Percentiles rank a stretch among this genome's conserved stretches.
Evolutionary conservation across 2,329 filamentous ascomycete species (phyloP).

Genomic region (Calycina marina): DNA sequence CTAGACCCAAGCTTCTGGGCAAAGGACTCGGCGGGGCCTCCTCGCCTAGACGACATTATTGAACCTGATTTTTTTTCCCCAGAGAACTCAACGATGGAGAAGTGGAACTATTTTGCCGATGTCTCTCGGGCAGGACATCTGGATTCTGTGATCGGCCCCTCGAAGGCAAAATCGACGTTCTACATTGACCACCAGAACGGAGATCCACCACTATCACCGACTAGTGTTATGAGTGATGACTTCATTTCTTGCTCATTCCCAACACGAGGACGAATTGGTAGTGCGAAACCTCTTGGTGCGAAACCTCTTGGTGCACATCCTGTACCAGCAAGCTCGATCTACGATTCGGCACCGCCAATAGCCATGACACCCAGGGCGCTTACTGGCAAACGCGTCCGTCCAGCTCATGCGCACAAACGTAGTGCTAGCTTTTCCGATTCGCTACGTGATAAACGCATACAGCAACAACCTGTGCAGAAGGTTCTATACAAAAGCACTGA

Average conservation of each 20-base stretch:
- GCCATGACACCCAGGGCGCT: constrained; percentile 44
- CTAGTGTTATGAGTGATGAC: constrained; percentile 44
- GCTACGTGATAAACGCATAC: constrained; percentile 48
- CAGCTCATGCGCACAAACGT: constrained; percentile 54
- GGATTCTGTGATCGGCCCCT: constrained; percentile 30
- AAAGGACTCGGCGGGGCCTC: constrained; percentile 26
- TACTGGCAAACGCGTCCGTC: constrained; percentile 42
- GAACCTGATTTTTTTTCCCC: constrained; percentile 21
- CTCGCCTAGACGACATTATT: constrained; percentile 29
- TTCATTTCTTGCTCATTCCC: constrained; percentile 51
- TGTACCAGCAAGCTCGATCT: constrained; percentile 34
- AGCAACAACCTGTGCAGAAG: constrained; percentile 28
- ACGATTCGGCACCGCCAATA: constrained; percentile 33
- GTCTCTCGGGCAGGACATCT: constrained; percentile 32
- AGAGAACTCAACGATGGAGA: constrained; percentile 11
- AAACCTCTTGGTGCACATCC: constrained; percentile 40
- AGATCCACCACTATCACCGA: constrained; percentile 33
- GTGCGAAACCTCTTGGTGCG: too few relatives aligned
- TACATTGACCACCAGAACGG: constrained; percentile 4
- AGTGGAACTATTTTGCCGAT: constrained; percentile 31
- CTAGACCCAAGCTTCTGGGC: constrained; percentile 42
- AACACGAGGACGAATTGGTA: constrained; percentile 31
- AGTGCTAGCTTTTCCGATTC: constrained; percentile 84
- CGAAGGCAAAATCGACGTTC: constrained; percentile 3
- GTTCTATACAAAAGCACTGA: constrained; percentile 38